phyloP scores from a whole-genome alignment of 345 rosid species.

The Linum trigynum region DNA sequence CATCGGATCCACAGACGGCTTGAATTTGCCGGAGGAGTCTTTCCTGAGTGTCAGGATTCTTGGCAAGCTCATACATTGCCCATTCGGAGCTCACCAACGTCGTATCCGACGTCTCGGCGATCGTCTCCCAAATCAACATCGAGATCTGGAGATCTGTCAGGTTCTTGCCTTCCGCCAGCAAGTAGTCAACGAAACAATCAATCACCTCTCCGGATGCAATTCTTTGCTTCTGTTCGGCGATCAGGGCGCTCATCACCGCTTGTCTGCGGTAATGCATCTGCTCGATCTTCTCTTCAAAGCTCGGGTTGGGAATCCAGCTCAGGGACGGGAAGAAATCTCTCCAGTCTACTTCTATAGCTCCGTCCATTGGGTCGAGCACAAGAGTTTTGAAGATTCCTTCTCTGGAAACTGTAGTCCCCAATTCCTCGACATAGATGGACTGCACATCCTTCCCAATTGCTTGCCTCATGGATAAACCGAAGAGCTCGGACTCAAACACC shows the following conservation, averaged over 20 bases:
- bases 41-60: conserved; percentile 49
- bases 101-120: conserved; percentile 68
- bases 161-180: conserved; percentile 49
- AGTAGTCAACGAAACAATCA: conserved; percentile 48
- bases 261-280: conserved; percentile 39
- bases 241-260: conserved; percentile 55
- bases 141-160: conserved; percentile 53
- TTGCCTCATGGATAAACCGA: conserved; percentile 56
- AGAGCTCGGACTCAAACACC: conserved; percentile 66
- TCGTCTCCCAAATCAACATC: conserved; percentile 65
- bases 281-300: conserved; percentile 42
- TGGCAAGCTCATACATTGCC: conserved; percentile 84
- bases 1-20: conserved; percentile 45
- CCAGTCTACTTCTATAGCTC: conserved; percentile 84
- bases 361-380: conserved; percentile 69
- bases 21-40: conserved; percentile 36
- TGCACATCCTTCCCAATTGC: conserved; percentile 55
- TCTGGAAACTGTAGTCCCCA: conserved; percentile 47
- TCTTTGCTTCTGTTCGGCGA: conserved; percentile 37
- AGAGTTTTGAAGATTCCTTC: conserved; percentile 42
- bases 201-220: conserved; percentile 46
- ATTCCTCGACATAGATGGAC: conserved; percentile 58
- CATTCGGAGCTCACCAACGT: conserved; percentile 80
- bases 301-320: conserved; percentile 65
- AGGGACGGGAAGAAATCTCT: conserved; percentile 90